These are phyloP conservation scores for Malus fusca DNA, from an alignment of 306 rosid genomes.

Conservation along the genomic window DNA sequence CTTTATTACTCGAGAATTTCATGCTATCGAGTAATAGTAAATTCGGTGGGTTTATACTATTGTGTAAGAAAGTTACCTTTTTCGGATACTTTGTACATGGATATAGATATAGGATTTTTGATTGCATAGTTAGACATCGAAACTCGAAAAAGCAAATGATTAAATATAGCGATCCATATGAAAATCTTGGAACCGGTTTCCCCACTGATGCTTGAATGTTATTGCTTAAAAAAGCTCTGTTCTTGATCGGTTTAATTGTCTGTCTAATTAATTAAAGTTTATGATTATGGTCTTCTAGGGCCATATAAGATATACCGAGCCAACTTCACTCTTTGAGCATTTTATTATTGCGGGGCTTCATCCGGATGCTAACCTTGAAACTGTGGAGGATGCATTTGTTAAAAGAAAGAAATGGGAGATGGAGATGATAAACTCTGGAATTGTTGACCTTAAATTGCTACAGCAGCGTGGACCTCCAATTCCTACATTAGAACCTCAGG, in stretches of 20 bases:
- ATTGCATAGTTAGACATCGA: neutral
- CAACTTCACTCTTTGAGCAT: slow-evolving; percentile 83
- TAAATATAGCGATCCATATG: neutral
- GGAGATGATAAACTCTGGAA: slow-evolving; percentile 38
- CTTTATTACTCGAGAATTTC: neutral
- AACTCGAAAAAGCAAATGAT: neutral
- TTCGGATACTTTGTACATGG: neutral
- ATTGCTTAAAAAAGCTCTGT: neutral
- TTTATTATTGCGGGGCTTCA: slow-evolving; percentile 87
- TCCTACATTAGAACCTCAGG: slow-evolving; percentile 91
- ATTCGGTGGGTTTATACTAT: neutral
- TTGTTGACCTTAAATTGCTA: slow-evolving; percentile 31
- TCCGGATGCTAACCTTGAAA: slow-evolving; percentile 71
- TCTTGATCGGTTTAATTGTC: neutral
- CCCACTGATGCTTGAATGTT: neutral
- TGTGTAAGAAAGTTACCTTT: neutral
- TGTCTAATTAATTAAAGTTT: slow-evolving; percentile 19
- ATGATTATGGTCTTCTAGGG: slow-evolving; percentile 49
- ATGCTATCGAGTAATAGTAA: neutral
- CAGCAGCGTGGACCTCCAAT: slow-evolving; percentile 42
- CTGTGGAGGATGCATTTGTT: slow-evolving; percentile 61
- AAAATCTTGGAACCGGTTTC: neutral
- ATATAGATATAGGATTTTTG: neutral
- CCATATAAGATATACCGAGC: slow-evolving; percentile 52
- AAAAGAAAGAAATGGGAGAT: slow-evolving; percentile 68